Conservation (phyloP, 2,329 filamentous ascomycete species). For the Scorias spongiosa region DNA sequence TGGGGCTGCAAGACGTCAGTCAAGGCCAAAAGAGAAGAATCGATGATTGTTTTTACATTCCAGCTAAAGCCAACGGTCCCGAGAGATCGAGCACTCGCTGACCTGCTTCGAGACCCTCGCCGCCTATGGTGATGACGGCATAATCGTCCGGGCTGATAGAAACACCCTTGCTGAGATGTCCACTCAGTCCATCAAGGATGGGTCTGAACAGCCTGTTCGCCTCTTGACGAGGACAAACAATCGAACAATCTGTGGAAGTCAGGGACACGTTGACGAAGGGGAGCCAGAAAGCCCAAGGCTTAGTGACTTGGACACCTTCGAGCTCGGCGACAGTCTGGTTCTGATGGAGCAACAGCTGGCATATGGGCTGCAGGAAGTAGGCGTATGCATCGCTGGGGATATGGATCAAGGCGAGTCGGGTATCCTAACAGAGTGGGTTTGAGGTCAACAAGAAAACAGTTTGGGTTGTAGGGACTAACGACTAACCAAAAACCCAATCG, state of each 20-base stretch:
- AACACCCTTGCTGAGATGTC: conserved; percentile 30
- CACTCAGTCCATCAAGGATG: conserved; percentile 47
- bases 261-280: conserved; percentile 87
- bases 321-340: conserved; percentile 23
- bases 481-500: conserved; percentile 35
- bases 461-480: not conserved
- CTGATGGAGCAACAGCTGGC: conserved; percentile 56
- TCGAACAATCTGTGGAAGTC: conserved; percentile 80
- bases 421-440: conserved; percentile 46
- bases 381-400: conserved; percentile 68
- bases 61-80: conserved; percentile 75
- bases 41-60: conserved; percentile 43
- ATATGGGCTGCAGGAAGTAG: conserved; percentile 68
- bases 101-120: conserved; percentile 78
- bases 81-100: conserved; percentile 85
- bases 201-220: conserved; percentile 63
- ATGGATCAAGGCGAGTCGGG: conserved; percentile 75
- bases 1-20: conserved; percentile 39
- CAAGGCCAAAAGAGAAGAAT: not conserved
- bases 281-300: conserved; percentile 40
- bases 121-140: conserved; percentile 77
- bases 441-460: no score
- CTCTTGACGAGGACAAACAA: conserved; percentile 70
- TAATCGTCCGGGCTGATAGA: conserved; percentile 72
- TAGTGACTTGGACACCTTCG: conserved; percentile 19